Conservation (phyloP, 169 alveolate genomes). For the Plasmodium cynomolgi region DNA sequence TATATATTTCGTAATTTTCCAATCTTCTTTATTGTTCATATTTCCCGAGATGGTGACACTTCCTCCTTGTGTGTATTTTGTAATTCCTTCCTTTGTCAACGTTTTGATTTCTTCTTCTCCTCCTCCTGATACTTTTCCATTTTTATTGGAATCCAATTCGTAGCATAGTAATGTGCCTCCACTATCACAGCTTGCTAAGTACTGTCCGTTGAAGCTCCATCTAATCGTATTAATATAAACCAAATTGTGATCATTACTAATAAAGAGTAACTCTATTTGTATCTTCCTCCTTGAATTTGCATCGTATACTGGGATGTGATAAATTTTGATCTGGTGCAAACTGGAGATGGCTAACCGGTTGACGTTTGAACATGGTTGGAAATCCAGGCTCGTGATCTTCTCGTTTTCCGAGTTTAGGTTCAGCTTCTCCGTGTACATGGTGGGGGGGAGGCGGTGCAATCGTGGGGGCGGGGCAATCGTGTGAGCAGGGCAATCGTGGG, state of each 20-base stretch:
- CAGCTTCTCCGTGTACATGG: conserved; percentile 65
- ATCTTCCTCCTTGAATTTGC: background rate
- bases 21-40: conserved; percentile 62
- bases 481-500: background rate
- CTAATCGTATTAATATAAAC: conserved; percentile 63
- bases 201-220: conserved; percentile 71
- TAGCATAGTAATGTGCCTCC: conserved; percentile 67
- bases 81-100: background rate
- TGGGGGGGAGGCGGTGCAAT: background rate
- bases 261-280: conserved; percentile 29
- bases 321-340: conserved; percentile 51
- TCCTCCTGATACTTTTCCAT: conserved; percentile 14
- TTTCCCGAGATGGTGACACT: background rate
- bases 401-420: conserved; percentile 47
- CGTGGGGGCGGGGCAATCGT: background rate
- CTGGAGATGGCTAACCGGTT: conserved; percentile 73
- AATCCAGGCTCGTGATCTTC: conserved; percentile 58
- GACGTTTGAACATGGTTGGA: conserved; percentile 6
- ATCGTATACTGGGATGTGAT: conserved; percentile 24
- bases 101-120: conserved; percentile 10
- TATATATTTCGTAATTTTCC: conserved; percentile 56
- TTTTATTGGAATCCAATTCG: conserved; percentile 44
- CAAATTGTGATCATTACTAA: conserved; percentile 63
- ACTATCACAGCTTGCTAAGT: conserved; percentile 70
- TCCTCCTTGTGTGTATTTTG: background rate